phyloP scores from a whole-genome alignment of 176 grass and related monocot genomes.

The Phoenix dactylifera region DNA sequence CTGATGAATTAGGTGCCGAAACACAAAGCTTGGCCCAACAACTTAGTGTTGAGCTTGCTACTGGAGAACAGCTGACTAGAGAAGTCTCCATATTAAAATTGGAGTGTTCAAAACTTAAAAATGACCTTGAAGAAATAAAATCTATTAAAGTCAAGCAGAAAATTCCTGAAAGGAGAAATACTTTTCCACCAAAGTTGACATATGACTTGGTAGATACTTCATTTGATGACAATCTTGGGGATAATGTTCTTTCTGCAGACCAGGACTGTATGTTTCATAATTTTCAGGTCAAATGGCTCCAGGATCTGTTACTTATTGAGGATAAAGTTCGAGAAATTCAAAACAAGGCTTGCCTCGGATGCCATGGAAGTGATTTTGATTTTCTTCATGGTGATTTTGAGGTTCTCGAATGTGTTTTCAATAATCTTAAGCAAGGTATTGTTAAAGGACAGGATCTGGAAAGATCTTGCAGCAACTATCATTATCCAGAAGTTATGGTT shows the following conservation, averaged over 20 bases:
- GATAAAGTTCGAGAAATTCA: constrained; percentile 79
- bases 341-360: constrained; percentile 69
- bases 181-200: constrained; percentile 3
- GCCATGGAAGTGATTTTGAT: constrained; percentile 69
- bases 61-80: constrained; percentile 54
- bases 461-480: constrained; percentile 2
- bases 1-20: constrained; percentile 67
- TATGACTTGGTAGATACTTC: constrained; percentile 10
- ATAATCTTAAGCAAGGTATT: constrained; percentile 66
- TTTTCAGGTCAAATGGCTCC: constrained; percentile 50
- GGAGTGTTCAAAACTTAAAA: constrained; percentile 72
- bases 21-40: constrained; percentile 58
- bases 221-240: constrained; percentile 22
- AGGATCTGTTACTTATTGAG: constrained; percentile 70
- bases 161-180: constrained; percentile 23
- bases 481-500: constrained; percentile 22
- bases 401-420: constrained; percentile 52
- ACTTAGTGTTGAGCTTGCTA: constrained; percentile 68
- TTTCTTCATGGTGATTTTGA: constrained; percentile 73
- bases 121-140: constrained; percentile 73
- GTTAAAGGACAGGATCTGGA: constrained; percentile 13
- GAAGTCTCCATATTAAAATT: constrained; percentile 76
- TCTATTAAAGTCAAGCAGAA: constrained; percentile 41
- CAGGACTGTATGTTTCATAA: constrained; percentile 19
- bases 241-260: constrained; percentile 24